Evolutionary conservation across 148 eudicot genomes (phyloP).

Genomic region (Talinum fruticosum): DNA sequence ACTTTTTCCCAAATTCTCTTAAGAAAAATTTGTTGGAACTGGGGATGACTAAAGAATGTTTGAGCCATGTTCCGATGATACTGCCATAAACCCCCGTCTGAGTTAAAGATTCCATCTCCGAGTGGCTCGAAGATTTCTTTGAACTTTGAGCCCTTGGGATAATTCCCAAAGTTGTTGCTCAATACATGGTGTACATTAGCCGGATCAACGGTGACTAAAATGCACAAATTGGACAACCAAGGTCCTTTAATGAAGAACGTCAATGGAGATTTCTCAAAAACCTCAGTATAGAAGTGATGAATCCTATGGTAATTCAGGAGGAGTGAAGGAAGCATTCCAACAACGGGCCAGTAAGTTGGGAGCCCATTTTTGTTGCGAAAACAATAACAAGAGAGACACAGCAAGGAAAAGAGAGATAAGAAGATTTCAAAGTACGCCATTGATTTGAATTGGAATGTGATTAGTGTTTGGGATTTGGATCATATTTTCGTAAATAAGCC

Average conservation of each 20-base stretch:
- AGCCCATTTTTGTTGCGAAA: conserved; percentile 23
- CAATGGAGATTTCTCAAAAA: conserved; percentile 17
- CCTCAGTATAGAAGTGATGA: conserved; percentile 21
- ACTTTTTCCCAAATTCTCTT: conserved; percentile 28
- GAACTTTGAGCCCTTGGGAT: conserved; percentile 43
- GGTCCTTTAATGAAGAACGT: conserved; percentile 54
- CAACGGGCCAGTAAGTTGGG: conserved; percentile 36
- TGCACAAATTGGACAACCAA: conserved; percentile 44
- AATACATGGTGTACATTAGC: conserved; percentile 45
- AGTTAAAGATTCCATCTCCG: conserved; percentile 54
- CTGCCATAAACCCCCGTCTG: conserved; percentile 40
- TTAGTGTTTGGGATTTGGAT: too few species aligned
- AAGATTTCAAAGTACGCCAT: conserved; percentile 16
- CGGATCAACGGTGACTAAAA: conserved; percentile 35
- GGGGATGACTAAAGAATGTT: conserved; percentile 23
- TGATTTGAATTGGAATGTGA: too few species aligned
- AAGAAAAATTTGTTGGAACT: conserved; percentile 25
- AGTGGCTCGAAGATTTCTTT: conserved; percentile 42
- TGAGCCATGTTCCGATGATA: conserved; percentile 31
- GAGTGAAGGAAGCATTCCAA: conserved; percentile 56
- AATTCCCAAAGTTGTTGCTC: conserved; percentile 46
- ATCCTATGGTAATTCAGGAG: conserved; percentile 24
- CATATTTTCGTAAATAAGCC: too few species aligned
- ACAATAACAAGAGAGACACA: conserved; percentile 5
- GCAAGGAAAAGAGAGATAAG: neutral